Percentiles rank a stretch among this genome's conserved stretches.
These are phyloP conservation scores for Globisporangium camurandrum DNA, from an alignment of 352 stramenopile species.

Conservation along the genomic window DNA sequence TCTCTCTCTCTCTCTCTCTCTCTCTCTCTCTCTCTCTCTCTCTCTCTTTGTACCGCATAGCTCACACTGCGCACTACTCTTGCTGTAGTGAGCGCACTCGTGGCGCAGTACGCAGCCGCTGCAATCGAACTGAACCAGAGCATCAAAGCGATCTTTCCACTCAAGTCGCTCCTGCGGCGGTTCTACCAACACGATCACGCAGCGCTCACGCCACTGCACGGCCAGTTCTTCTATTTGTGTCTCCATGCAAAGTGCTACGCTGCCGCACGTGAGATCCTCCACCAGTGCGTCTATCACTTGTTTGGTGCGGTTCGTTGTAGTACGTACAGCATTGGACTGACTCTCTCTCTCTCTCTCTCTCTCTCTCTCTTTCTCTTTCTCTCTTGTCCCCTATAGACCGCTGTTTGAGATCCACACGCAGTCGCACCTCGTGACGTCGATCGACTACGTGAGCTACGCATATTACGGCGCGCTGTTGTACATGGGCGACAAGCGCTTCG, in stretches of 20 bases:
- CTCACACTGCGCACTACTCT: background rate
- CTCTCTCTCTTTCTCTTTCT: constrained; percentile 5
- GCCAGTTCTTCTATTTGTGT: constrained; percentile 73
- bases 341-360: background rate
- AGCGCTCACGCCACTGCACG: constrained; percentile 57
- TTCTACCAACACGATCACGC: constrained; percentile 50
- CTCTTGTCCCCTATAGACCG: constrained; percentile 37
- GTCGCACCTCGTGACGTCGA: constrained; percentile 33
- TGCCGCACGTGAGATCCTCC: constrained; percentile 53
- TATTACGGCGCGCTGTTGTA: constrained; percentile 79
- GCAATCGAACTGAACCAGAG: constrained; percentile 43
- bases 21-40: no score
- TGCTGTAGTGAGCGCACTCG: constrained; percentile 40
- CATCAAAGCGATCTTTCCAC: constrained; percentile 58
- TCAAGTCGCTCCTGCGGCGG: constrained; percentile 56
- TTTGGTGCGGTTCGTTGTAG: background rate
- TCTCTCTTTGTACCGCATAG: no score
- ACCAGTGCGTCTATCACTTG: constrained; percentile 36
- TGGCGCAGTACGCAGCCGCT: constrained; percentile 36
- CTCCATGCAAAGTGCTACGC: constrained; percentile 76
- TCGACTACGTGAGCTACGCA: constrained; percentile 76
- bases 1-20: no score
- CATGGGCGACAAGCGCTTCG: constrained; percentile 68
- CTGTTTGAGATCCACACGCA: constrained; percentile 68
- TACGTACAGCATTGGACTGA: background rate